Base-by-base conservation (phyloP, 768 basidiomycete genomes). In the Tulasnella sp. region DNA sequence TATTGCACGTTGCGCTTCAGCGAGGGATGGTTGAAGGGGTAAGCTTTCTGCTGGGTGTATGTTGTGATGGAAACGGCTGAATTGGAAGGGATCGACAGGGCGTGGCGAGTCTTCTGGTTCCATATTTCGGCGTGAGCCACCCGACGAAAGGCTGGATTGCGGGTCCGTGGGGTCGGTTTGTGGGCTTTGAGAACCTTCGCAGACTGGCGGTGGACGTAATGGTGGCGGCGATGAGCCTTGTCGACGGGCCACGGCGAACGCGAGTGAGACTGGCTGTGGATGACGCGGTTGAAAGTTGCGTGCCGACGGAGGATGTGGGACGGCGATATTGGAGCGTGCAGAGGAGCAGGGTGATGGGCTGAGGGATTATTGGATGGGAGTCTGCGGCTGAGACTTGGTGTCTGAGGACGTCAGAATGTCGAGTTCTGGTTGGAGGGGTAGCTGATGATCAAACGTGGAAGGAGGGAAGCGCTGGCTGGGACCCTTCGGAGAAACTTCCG, bases 41-140 rank as follows among this genome's bases (percentile, higher is more conserved):
- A 64, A 37, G 75, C 72, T 42, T 16, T 42, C 75, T n/a, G 82
- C 16, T 42, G 12, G 74, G 5, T 18, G 41, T 22, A 6, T 37
- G 37, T 37, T 37, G 37, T 37, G n/a, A 16, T 75, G 40, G 46
- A 42, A 48, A 42, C 18, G 3, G 22, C 41, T 48, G 41, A 42
- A n/a, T 75, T 73, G 72, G 46, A 75, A 48, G 40, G 41, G 40
- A 75, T 75, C 40, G 40, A 75, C 74, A 75, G 41, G 40, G 74
- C 46, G 40, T 87, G 88, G 80, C 88, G 90, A 24, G 31, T 69
- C 91, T 93, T 34, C 87, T 97, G 9, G 86, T 89, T 14, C 96
- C 96, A 28, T 98, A 92, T 86, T 98, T 98, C 86, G 88, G 88
- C 83, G 89, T 97, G 72, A 87, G 86, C 14, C 96, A 98, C 85